phyloP scores from a whole-genome alignment of 257 asterid genomes.

The Solanum piurae region DNA sequence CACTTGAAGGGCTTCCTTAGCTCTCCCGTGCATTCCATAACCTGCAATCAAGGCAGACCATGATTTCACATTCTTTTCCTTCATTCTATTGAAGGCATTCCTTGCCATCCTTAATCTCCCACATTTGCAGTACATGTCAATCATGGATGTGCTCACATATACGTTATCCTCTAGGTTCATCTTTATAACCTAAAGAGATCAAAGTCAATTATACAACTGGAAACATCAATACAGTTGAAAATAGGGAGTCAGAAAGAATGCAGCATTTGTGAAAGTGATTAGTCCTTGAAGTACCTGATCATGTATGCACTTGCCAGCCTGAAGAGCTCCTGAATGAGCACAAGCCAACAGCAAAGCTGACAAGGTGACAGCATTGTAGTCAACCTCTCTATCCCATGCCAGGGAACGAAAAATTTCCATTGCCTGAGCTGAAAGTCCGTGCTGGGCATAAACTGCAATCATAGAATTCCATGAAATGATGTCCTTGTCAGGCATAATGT shows the following conservation, averaged over 20 bases:
- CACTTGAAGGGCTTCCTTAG: conserved; percentile 67
- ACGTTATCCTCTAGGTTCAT: conserved; percentile 63
- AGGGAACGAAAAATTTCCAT: conserved; percentile 42
- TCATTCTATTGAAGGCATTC: conserved; percentile 57
- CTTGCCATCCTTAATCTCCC: conserved; percentile 69
- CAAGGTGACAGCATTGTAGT: conserved; percentile 54
- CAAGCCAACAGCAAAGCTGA: conserved; percentile 75
- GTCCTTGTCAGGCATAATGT: conserved; percentile 54
- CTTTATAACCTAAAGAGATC: conserved; percentile 44
- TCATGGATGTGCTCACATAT: conserved; percentile 65
- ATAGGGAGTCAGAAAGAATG: neutral
- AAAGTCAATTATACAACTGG: neutral
- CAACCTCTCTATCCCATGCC: conserved; percentile 26
- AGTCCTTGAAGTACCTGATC: conserved; percentile 41
- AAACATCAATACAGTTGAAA: neutral
- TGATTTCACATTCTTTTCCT: conserved; percentile 63
- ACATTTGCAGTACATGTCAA: conserved; percentile 93
- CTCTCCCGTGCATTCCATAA: conserved; percentile 91
- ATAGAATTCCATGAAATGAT: conserved; percentile 76
- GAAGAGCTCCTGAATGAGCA: conserved; percentile 79
- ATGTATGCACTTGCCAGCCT: conserved; percentile 62
- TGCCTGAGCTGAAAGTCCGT: conserved; percentile 55
- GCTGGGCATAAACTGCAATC: conserved; percentile 76
- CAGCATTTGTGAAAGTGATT: neutral
- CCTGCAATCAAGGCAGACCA: conserved; percentile 97